Conservation (phyloP, 2,329 filamentous ascomycete species). For the Stemphylium vesicarium region DNA sequence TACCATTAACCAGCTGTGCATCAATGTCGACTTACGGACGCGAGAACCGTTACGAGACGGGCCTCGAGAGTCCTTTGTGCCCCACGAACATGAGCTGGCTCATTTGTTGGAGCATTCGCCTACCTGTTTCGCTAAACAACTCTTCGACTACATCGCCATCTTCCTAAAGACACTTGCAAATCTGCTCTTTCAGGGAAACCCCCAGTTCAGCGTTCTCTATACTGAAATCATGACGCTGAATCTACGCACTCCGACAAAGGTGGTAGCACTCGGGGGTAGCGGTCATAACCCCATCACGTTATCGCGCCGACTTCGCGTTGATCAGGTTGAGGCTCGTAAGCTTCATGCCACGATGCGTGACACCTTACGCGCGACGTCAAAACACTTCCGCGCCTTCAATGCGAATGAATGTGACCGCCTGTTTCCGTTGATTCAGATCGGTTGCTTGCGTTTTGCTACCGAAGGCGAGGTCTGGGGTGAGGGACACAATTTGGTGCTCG, state of each 20-base stretch:
- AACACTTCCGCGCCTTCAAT: constrained; percentile 34
- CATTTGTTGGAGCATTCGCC: constrained; percentile 35
- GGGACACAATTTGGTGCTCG: constrained; percentile 39
- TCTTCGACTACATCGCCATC: constrained; percentile 43
- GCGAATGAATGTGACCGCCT: constrained; percentile 31
- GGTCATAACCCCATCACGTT: constrained; percentile 21
- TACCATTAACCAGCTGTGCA: constrained; percentile 35
- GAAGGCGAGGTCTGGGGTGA: constrained; percentile 38
- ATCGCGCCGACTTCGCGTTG: constrained; percentile 28
- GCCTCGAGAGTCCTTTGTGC: constrained; percentile 17
- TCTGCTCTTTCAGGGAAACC: constrained; percentile 28
- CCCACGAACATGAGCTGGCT: constrained; percentile 33
- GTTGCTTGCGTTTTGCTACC: constrained; percentile 33
- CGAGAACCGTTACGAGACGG: constrained; percentile 32
- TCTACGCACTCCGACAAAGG: constrained; percentile 34
- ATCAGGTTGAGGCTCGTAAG: constrained; percentile 25
- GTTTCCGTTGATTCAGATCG: constrained; percentile 39
- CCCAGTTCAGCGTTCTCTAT: constrained; percentile 31
- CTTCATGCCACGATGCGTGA: constrained; percentile 34
- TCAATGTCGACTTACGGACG: constrained; percentile 40
- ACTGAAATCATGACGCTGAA: constrained; percentile 38
- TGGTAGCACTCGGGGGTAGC: constrained; percentile 17
- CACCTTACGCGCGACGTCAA: constrained; percentile 35
- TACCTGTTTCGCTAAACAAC: constrained; percentile 34
- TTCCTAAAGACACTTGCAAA: constrained; percentile 37